Percentiles rank a stretch among this genome's conserved stretches.
phyloP scores from a whole-genome alignment of 2,329 filamentous ascomycete species.

The Aspergillus awamori region DNA sequence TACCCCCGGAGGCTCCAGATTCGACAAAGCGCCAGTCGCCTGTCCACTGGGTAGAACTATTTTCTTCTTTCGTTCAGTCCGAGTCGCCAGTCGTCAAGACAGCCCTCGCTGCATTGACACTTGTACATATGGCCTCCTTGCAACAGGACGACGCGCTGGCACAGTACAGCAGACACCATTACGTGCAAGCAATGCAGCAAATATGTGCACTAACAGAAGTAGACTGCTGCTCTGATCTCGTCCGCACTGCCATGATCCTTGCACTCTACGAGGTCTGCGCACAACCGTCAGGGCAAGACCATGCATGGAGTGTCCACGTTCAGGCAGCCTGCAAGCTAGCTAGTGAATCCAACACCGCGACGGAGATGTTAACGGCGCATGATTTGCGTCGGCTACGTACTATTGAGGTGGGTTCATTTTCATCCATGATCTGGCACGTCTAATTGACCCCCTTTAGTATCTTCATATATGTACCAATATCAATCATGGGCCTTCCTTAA shows the following conservation, averaged over 20 bases:
- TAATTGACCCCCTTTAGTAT: not conserved
- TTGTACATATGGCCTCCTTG: not conserved
- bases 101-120: not conserved
- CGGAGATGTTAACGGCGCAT: not conserved
- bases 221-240: not conserved
- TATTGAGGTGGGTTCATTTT: not conserved
- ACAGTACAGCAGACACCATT: not conserved
- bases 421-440: not conserved
- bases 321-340: not conserved
- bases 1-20: not conserved
- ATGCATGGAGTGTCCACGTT: not conserved
- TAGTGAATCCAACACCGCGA: not conserved
- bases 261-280: not conserved
- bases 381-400: not conserved
- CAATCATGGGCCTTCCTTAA: too few species aligned
- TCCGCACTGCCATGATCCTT: not conserved
- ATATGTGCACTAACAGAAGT: not conserved
- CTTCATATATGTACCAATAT: not conserved
- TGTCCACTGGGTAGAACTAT: not conserved
- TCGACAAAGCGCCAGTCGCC: not conserved
- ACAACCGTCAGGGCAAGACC: not conserved
- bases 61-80: not conserved
- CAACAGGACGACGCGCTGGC: not conserved
- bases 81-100: not conserved
- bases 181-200: not conserved